Conservation (phyloP, 2,329 filamentous ascomycete species). For the Catunica adiposa region DNA sequence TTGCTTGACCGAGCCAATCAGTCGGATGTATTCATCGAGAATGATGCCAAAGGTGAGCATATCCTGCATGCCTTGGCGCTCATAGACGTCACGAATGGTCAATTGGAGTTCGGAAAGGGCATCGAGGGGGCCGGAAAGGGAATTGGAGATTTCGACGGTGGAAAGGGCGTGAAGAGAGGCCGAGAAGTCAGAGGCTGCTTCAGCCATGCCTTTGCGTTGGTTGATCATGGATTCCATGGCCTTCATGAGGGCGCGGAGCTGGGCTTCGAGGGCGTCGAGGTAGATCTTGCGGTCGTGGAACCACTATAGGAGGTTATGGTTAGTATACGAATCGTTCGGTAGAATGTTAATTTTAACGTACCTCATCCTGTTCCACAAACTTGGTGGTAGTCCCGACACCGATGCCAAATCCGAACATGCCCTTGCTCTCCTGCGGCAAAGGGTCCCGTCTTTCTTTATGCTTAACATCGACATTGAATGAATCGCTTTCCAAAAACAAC, state of each 20-base stretch:
- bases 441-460: conserved; percentile 90
- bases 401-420: conserved; percentile 65
- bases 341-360: conserved; percentile 28
- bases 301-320: conserved; percentile 46
- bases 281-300: conserved; percentile 95
- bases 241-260: conserved; percentile 79
- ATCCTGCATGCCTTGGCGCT: conserved; percentile 92
- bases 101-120: conserved; percentile 85
- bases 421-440: conserved; percentile 75
- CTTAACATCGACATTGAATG: conserved; percentile 92
- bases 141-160: conserved; percentile 78
- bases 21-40: conserved; percentile 91
- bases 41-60: conserved; percentile 92
- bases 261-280: conserved; percentile 80
- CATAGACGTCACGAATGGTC: conserved; percentile 86
- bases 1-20: conserved; percentile 89
- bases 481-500: conserved; percentile 88
- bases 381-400: conserved; percentile 64
- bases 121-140: conserved; percentile 75
- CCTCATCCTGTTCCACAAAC: conserved; percentile 95
- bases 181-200: conserved; percentile 86
- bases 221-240: conserved; percentile 83
- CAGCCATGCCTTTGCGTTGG: conserved; percentile 84
- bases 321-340: conserved; percentile 3
- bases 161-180: conserved; percentile 83